phyloP scores from a whole-genome alignment of 2,329 filamentous ascomycete species.

The Pseudocercospora crystallina region DNA sequence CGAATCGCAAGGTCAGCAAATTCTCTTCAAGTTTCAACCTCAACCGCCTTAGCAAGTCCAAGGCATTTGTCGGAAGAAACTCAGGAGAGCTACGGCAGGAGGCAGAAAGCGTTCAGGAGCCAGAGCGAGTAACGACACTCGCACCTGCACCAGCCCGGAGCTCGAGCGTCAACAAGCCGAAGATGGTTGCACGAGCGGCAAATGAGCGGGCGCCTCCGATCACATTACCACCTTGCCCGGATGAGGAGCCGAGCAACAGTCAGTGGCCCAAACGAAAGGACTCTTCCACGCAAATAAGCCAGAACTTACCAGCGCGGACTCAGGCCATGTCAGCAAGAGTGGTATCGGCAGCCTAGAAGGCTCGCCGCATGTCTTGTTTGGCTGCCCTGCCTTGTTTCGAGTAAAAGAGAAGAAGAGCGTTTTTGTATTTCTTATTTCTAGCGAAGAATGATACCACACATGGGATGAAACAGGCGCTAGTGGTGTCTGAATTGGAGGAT shows the following conservation, averaged over 20 bases:
- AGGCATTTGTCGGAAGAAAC: slow-evolving; percentile 2
- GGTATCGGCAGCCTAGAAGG: too few relatives aligned
- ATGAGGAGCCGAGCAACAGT: slow-evolving; percentile 9
- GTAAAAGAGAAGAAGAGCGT: too few relatives aligned
- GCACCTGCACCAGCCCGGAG: slow-evolving; percentile 14
- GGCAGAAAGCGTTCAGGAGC: slow-evolving; percentile 14
- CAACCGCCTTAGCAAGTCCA: slow-evolving; percentile 20
- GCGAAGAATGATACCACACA: too few relatives aligned
- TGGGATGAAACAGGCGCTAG: too few relatives aligned
- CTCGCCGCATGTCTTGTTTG: too few relatives aligned
- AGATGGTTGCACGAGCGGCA: slow-evolving; percentile 34
- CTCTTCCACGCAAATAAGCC: too few relatives aligned
- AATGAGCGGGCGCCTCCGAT: slow-evolving; percentile 35
- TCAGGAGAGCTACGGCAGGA: slow-evolving; percentile 4
- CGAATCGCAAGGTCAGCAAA: slow-evolving; percentile 21
- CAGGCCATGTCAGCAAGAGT: too few relatives aligned
- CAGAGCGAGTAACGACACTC: slow-evolving; percentile 9
- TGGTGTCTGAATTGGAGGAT: too few relatives aligned
- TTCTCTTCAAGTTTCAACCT: slow-evolving; percentile 26
- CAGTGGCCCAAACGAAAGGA: background rate
- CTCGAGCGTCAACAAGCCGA: slow-evolving; percentile 21
- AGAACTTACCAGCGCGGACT: too few relatives aligned
- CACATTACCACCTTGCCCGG: slow-evolving; percentile 33
- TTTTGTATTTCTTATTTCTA: too few relatives aligned
- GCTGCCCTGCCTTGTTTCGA: too few relatives aligned